Base-by-base conservation (phyloP, 306 rosid species). In the Myrica gale region DNA sequence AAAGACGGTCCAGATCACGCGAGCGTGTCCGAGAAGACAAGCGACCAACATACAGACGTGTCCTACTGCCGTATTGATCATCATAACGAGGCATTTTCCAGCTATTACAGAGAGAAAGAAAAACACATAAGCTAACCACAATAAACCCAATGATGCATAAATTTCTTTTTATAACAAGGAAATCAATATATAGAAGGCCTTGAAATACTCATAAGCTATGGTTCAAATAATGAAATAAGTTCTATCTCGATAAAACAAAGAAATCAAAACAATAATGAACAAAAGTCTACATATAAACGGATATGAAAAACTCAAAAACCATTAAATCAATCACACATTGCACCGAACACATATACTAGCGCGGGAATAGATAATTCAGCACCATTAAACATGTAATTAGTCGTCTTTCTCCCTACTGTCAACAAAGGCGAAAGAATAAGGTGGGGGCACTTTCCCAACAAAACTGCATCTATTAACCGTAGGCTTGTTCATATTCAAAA, bases 61-160 rank as follows among this genome's bases (percentile, higher is more conserved):
- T 86, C 70, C 82, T 88, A 5, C 87, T 88, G 4, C 87, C 94
- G 39, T 91, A 86, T 50, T 89, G 86, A 74, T 91, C 94, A 76
- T 89, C 97, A 42, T 91, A 74, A 51, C 97, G 92, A 88, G 97
- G 94, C 97, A 91, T 89, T 75, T 55, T 82, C 78, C 79, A 74
- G 69, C 84, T 79, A 60, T 56, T 65, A 16, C 7, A 32, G 62
- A 15, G 23, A 41, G 16, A 16, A 48, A 42, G 1, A 66, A 3
- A 0, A 9, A 32, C 37, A 2, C 3, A 9, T 42, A 45, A 71
- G 61, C 54, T 32, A 7, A 71, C 32, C 45, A 66, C 17, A 26
- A 53, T 6, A 52, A 50, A 37, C 37, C 66, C 11, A 6, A 17
- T 26, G 2, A 5, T 12, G 21, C 21, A 65, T n/a, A 47, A 9